Evolutionary conservation across 2,329 filamentous ascomycete genomes (phyloP).

Genomic region (Helminthosporium solani): DNA sequence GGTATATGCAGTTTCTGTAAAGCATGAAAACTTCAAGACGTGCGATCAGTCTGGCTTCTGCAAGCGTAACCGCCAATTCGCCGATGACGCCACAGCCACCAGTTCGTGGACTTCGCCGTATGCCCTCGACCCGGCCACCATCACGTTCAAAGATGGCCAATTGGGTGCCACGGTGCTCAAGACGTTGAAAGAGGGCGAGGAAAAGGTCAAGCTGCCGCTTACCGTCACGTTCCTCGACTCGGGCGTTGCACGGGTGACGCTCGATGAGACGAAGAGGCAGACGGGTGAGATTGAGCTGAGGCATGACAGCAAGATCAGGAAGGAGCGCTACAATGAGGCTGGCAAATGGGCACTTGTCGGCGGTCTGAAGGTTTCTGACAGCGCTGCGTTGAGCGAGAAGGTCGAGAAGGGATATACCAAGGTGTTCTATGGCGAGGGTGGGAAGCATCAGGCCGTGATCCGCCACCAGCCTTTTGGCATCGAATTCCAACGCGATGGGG

Average conservation of each 20-base stretch:
- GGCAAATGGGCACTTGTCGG: constrained; percentile 85
- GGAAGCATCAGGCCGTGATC: constrained; percentile 79
- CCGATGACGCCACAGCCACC: constrained; percentile 69
- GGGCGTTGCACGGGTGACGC: constrained; percentile 78
- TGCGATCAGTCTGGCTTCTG: constrained; percentile 97
- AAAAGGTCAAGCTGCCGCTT: constrained; percentile 76
- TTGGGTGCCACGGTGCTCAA: constrained; percentile 82
- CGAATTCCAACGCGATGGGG: constrained; percentile 81
- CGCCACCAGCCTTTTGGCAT: constrained; percentile 79
- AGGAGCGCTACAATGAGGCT: constrained; percentile 92
- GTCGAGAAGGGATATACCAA: constrained; percentile 67
- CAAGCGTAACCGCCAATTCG: constrained; percentile 87
- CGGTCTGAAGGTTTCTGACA: constrained; percentile 70
- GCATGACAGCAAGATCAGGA: constrained; percentile 78
- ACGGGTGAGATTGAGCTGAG: constrained; percentile 87
- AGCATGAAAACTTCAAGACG: constrained; percentile 96
- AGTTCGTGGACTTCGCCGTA: constrained; percentile 81
- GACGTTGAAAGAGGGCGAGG: constrained; percentile 63
- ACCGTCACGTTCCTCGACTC: constrained; percentile 87
- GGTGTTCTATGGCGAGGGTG: constrained; percentile 74
- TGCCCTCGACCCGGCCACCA: constrained; percentile 67
- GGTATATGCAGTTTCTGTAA: constrained; percentile 67
- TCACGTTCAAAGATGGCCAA: constrained; percentile 76
- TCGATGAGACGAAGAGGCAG: constrained; percentile 88
- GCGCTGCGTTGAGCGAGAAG: constrained; percentile 67